Conservation (phyloP, 148 eudicot genomes). For the Fallopia convolvulus region DNA sequence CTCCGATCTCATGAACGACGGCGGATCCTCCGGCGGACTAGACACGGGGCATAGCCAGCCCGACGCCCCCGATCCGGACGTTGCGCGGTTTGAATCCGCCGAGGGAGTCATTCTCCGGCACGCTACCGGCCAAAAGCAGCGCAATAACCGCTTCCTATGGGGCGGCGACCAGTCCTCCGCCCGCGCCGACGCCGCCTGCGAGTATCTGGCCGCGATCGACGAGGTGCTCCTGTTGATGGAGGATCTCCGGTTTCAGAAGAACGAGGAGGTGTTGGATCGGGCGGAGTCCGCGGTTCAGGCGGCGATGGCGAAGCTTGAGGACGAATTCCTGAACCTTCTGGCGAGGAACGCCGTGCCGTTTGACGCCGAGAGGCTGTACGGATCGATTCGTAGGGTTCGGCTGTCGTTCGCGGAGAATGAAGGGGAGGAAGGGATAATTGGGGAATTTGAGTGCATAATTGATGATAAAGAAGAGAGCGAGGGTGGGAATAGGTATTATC, state of each 20-base stretch:
- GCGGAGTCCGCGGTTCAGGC: conserved; percentile 68
- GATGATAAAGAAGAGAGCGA: conserved; percentile 21
- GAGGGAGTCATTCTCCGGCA: conserved; percentile 44
- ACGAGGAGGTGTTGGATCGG: conserved; percentile 33
- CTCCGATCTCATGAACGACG: conserved; percentile 26
- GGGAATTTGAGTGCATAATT: conserved; percentile 31
- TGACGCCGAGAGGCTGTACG: conserved; percentile 48
- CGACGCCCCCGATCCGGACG: background rate
- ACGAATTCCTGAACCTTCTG: conserved; percentile 55
- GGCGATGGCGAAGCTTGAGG: conserved; percentile 81
- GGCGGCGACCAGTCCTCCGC: conserved; percentile 15
- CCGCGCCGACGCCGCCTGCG: conserved; percentile 26
- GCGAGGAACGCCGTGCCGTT: conserved; percentile 37
- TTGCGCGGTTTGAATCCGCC: conserved; percentile 38
- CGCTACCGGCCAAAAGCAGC: conserved; percentile 6
- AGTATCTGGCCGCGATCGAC: conserved; percentile 57
- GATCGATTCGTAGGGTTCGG: conserved; percentile 44
- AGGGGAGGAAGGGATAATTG: conserved; percentile 23
- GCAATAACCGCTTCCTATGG: background rate
- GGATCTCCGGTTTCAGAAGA: conserved; percentile 15
- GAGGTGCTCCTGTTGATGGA: conserved; percentile 39
- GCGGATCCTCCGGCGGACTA: background rate
- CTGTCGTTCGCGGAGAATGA: conserved; percentile 31
- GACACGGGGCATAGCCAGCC: background rate
- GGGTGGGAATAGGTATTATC: conserved; percentile 23